Conservation (phyloP, 805 yeast genomes). For the Kodamaea laetipori region DNA sequence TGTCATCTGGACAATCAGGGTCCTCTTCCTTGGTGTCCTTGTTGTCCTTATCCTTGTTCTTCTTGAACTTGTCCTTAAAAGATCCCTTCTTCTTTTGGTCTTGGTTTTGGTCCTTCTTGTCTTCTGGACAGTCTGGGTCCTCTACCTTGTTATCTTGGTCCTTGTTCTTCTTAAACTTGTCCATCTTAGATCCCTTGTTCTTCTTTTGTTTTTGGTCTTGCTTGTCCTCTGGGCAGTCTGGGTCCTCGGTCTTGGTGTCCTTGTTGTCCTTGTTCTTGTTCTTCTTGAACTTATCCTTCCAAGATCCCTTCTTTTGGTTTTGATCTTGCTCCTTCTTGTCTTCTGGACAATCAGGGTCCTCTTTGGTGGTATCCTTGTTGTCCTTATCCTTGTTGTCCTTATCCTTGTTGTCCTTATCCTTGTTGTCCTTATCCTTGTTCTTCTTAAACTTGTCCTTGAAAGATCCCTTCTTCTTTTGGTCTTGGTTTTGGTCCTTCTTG, state of each 20-base stretch:
- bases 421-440: not conserved
- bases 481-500: too few relatives aligned
- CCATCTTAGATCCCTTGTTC: not conserved
- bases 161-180: constrained; percentile 3
- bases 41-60: constrained; percentile 4
- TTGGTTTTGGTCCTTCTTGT: not conserved
- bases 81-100: constrained; percentile 1
- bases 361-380: too few relatives aligned
- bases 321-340: not conserved
- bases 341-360: not conserved
- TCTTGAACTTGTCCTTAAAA: constrained; percentile 2
- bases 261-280: not conserved
- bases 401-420: not conserved
- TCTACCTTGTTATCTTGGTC: not conserved
- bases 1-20: not conserved
- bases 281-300: not conserved
- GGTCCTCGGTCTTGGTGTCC: not conserved
- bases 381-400: not conserved
- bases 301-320: not conserved
- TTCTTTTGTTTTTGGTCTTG: not conserved
- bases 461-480: not conserved
- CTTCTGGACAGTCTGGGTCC: constrained; percentile 5
- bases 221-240: constrained; percentile 4
- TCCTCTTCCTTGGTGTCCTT: too few relatives aligned
- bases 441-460: not conserved